Evolutionary conservation across 202 grass and related monocot species (phyloP).

Genomic region (Schoenoplectus tabernaemontani): DNA sequence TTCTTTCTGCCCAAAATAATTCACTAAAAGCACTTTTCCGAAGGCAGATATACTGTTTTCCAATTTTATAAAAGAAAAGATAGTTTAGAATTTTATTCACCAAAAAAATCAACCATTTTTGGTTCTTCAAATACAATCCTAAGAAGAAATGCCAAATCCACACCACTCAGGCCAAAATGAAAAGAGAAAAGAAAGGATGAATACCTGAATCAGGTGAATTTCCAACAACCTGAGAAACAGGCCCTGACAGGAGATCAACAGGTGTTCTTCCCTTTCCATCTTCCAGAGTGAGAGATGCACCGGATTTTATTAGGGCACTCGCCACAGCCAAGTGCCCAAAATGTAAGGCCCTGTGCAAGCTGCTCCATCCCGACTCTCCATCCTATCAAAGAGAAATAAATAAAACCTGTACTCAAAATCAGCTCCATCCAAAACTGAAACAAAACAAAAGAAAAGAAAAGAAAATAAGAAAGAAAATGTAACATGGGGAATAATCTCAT

Average conservation of each 20-base stretch:
- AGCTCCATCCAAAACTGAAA: background rate
- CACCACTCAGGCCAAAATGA: background rate
- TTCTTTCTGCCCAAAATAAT: background rate
- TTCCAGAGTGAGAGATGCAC: slow-evolving; percentile 80
- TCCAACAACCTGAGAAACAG: slow-evolving; percentile 61
- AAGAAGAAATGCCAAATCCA: background rate
- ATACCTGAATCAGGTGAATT: slow-evolving; percentile 67
- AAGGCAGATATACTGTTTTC: slow-evolving; percentile 7
- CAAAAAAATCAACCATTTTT: background rate
- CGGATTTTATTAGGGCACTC: slow-evolving; percentile 66
- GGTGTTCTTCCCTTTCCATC: slow-evolving; percentile 84
- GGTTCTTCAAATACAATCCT: background rate
- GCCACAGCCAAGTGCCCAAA: slow-evolving; percentile 85
- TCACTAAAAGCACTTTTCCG: background rate
- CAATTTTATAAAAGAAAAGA: background rate
- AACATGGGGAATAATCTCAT: background rate
- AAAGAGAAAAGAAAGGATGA: background rate
- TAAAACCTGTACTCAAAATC: background rate
- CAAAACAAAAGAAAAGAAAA: background rate
- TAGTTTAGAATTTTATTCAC: background rate
- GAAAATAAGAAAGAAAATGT: background rate
- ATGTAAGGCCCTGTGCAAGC: slow-evolving; percentile 90
- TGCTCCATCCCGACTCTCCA: slow-evolving; percentile 98
- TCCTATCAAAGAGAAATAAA: slow-evolving; percentile 39
- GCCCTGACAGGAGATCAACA: slow-evolving; percentile 76